These are phyloP conservation scores for Carpinus viminea DNA, from an alignment of 306 rosid genomes.

Conservation along the genomic window DNA sequence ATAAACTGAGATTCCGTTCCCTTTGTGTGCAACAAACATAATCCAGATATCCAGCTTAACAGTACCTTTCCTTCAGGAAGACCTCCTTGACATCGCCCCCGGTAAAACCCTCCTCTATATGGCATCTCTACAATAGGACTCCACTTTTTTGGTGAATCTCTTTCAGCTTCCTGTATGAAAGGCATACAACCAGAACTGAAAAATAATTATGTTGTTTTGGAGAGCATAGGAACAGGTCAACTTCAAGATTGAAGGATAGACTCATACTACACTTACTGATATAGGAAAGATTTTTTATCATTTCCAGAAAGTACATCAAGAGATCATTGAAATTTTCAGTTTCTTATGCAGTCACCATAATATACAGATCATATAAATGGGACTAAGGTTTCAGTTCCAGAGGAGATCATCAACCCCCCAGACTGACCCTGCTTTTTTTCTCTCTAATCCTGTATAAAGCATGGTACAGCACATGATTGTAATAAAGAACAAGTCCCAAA, in stretches of 20 bases:
- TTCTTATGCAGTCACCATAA: no score
- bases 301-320: background rate
- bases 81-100: slow-evolving; percentile 97
- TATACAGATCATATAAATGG: background rate
- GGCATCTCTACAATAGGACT: slow-evolving; percentile 82
- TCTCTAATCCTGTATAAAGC: background rate
- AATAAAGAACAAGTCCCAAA: background rate
- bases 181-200: slow-evolving; percentile 22
- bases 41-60: slow-evolving; percentile 5
- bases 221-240: slow-evolving; percentile 10
- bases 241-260: slow-evolving; percentile 1
- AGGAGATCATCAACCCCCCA: background rate
- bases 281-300: background rate
- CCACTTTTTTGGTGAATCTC: slow-evolving; percentile 87
- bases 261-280: background rate
- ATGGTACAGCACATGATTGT: background rate
- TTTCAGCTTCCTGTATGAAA: slow-evolving; percentile 79
- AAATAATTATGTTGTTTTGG: slow-evolving; percentile 7
- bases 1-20: slow-evolving; percentile 17
- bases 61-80: slow-evolving; percentile 95
- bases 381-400: background rate
- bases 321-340: no score
- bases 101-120: slow-evolving; percentile 83
- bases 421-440: background rate
- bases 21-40: background rate